Evolutionary conservation across 2,329 filamentous ascomycete genomes (phyloP).

Genomic region (Zymoseptoria brevis): DNA sequence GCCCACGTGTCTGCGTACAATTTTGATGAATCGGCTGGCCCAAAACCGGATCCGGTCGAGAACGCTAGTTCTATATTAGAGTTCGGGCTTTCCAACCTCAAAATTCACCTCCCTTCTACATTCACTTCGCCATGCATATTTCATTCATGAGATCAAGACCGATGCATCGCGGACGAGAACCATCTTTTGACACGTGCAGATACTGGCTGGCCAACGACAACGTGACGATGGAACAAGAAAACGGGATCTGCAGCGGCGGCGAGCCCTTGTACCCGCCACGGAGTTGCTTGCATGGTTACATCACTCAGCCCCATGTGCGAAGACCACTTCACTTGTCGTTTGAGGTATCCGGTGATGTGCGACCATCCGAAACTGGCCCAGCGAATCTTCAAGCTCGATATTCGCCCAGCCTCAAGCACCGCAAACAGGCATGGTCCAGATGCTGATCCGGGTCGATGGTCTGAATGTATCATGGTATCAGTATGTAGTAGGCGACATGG

Average conservation of each 20-base stretch:
- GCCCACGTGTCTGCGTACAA: neutral
- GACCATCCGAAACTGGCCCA: too few species aligned
- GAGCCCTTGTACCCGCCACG: neutral
- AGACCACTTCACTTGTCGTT: neutral
- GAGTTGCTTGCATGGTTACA: neutral
- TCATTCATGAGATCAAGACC: too few species aligned
- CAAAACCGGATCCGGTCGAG: neutral
- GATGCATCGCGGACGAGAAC: too few species aligned
- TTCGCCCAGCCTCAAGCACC: too few species aligned
- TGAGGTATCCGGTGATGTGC: neutral
- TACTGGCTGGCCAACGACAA: neutral
- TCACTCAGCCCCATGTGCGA: neutral
- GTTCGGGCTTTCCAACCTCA: too few species aligned
- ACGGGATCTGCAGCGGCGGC: neutral
- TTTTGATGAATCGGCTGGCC: neutral
- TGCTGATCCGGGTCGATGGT: neutral
- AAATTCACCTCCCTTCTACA: too few species aligned
- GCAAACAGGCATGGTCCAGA: neutral
- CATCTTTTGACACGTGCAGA: neutral
- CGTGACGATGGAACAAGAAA: neutral
- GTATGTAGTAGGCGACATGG: too few species aligned
- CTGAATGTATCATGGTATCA: too few species aligned
- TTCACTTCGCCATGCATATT: too few species aligned
- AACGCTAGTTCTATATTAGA: too few species aligned
- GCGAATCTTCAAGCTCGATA: too few species aligned